phyloP scores from a whole-genome alignment of 768 basidiomycete genomes.

The Leccinum barrowsii region DNA sequence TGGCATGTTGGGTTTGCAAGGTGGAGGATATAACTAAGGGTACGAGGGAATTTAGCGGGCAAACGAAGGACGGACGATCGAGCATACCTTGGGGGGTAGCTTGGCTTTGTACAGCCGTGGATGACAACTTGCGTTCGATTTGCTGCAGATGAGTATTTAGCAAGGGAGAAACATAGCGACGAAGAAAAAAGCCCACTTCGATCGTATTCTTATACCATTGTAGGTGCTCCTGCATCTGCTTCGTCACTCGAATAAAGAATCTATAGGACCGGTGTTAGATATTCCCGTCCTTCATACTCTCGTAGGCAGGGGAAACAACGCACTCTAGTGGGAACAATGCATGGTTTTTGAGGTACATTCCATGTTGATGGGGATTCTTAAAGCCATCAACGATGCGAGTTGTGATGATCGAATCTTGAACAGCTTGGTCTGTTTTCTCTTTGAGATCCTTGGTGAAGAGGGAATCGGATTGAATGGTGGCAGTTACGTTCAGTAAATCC shows the following conservation, averaged over 20 bases:
- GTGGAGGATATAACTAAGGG: slow-evolving; percentile 65
- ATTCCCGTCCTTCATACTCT: neutral
- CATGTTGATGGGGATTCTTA: slow-evolving; percentile 68
- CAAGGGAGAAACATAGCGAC: neutral
- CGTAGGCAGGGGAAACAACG: slow-evolving; percentile 22
- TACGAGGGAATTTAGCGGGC: neutral
- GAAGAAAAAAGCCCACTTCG: slow-evolving; percentile 45
- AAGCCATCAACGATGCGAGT: slow-evolving; percentile 78
- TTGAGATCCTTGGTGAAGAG: slow-evolving; percentile 68
- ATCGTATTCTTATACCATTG: slow-evolving; percentile 80
- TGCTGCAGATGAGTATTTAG: slow-evolving; percentile 15
- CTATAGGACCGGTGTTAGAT: slow-evolving; percentile 32
- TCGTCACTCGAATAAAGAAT: slow-evolving; percentile 69
- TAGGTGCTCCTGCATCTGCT: slow-evolving; percentile 67
- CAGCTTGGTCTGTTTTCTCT: slow-evolving; percentile 69
- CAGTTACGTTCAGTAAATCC: slow-evolving; percentile 64
- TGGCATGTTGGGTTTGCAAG: slow-evolving; percentile 74
- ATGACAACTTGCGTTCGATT: slow-evolving; percentile 80
- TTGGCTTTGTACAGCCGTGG: slow-evolving; percentile 59
- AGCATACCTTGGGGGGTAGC: slow-evolving; percentile 68
- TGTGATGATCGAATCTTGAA: slow-evolving; percentile 76
- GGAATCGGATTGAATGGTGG: slow-evolving; percentile 63
- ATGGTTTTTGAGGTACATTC: slow-evolving; percentile 69
- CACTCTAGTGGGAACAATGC: slow-evolving; percentile 82
- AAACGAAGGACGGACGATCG: neutral